Evolutionary conservation across 331 rosid species (phyloP).

Genomic region (Arachis monticola): DNA sequence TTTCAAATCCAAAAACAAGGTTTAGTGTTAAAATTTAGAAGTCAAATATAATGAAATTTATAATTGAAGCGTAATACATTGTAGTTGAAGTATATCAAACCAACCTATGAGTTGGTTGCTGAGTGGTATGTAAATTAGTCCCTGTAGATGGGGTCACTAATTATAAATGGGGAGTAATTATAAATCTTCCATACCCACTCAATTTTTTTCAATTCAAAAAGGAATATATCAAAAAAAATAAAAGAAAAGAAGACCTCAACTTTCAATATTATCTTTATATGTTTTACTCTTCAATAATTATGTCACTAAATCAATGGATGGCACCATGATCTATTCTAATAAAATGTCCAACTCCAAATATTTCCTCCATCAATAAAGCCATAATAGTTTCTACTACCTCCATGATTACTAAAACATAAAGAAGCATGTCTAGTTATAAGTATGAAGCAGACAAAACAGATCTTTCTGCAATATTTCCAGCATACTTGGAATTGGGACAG

Average conservation of each 20-base stretch:
- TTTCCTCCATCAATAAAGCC: not conserved
- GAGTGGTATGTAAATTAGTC: no score
- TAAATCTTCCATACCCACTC: no score
- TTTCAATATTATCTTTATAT: not conserved
- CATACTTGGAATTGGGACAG: not conserved
- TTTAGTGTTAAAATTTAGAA: constrained; percentile 4
- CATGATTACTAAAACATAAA: constrained; percentile 1
- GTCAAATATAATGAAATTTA: constrained; percentile 7
- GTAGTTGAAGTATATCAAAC: constrained; percentile 12
- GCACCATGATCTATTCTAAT: constrained; percentile 6
- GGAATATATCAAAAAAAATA: no score
- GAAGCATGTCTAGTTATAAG: not conserved
- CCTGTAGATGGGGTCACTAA: no score
- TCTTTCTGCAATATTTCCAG: not conserved
- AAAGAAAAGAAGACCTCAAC: not conserved
- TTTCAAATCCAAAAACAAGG: constrained; percentile 13
- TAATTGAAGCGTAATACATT: not conserved
- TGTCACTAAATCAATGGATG: constrained; percentile 9
- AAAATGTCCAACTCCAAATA: not conserved
- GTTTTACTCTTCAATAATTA: not conserved
- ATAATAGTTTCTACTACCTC: not conserved
- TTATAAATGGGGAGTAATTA: no score
- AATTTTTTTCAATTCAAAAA: no score
- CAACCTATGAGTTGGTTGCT: not conserved
- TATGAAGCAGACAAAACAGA: not conserved